Percentiles rank a stretch among this genome's conserved stretches.
These are phyloP conservation scores for Dioscorea zingiberensis DNA, from an alignment of 106 monocot species.

Conservation along the genomic window DNA sequence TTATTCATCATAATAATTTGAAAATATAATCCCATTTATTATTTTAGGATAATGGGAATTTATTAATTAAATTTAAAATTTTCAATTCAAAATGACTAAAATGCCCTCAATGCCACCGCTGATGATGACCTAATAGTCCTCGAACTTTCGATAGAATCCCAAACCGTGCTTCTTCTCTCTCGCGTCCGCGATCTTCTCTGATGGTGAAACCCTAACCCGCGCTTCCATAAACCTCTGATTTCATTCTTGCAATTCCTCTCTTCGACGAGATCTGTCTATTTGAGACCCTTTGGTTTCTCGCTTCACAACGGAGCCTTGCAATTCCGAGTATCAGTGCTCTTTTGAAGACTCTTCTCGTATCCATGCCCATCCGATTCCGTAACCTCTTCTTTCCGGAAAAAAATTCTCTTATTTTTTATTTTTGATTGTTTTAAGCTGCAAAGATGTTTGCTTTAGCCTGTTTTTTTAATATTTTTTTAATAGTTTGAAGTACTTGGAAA, in stretches of 20 bases:
- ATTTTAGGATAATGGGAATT: too few species aligned
- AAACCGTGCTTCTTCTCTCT: neutral
- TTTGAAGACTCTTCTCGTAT: neutral
- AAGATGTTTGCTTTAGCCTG: too few species aligned
- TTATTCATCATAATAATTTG: too few species aligned
- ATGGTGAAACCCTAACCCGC: neutral
- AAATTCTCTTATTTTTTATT: too few species aligned
- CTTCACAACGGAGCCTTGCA: neutral
- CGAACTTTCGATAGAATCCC: slow-evolving; percentile 6
- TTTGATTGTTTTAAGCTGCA: too few species aligned
- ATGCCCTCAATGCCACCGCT: neutral
- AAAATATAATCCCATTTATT: too few species aligned
- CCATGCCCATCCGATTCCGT: too few species aligned
- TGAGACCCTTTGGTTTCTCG: neutral
- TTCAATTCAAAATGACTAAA: neutral
- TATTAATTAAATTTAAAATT: too few species aligned
- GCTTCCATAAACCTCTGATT: neutral
- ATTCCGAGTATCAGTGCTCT: neutral
- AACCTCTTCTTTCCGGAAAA: too few species aligned
- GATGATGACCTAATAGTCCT: slow-evolving; percentile 4
- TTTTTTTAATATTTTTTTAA: too few species aligned
- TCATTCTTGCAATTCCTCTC: neutral
- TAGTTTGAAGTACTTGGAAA: too few species aligned
- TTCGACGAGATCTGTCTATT: neutral
- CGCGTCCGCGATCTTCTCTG: neutral